These are phyloP conservation scores for Byssochlamys sp. DNA, from an alignment of 2,329 filamentous ascomycete genomes.

Conservation along the genomic window DNA sequence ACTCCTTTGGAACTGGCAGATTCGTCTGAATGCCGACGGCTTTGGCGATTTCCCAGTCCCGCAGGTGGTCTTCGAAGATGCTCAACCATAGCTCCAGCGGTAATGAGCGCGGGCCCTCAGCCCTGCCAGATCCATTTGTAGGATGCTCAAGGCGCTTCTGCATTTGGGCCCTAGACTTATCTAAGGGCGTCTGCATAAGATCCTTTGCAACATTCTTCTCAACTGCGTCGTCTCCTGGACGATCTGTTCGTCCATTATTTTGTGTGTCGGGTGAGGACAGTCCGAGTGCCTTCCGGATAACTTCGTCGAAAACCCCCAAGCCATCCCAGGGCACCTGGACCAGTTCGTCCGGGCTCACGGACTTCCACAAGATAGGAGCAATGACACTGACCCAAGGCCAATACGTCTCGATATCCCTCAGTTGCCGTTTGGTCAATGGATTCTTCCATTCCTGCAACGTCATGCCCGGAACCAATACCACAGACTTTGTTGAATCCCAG, in stretches of 20 bases:
- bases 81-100: conserved; percentile 85
- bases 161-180: conserved; percentile 23
- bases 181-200: conserved; percentile 37
- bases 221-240: not conserved
- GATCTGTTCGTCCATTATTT: not conserved
- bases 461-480: conserved; percentile 81
- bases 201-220: not conserved
- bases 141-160: conserved; percentile 13
- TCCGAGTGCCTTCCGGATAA: conserved; percentile 23
- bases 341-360: conserved; percentile 48
- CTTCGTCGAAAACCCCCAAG: conserved; percentile 20
- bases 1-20: conserved; percentile 61
- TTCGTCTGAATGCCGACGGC: conserved; percentile 72
- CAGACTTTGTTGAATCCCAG: conserved; percentile 79
- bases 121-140: conserved; percentile 7
- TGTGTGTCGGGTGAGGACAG: conserved; percentile 8
- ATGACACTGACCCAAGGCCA: conserved; percentile 82
- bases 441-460: conserved; percentile 82
- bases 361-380: conserved; percentile 73
- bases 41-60: conserved; percentile 83
- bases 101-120: conserved; percentile 34
- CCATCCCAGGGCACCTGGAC: conserved; percentile 44
- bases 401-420: conserved; percentile 70
- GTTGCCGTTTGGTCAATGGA: conserved; percentile 75
- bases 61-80: conserved; percentile 65